phyloP scores from a whole-genome alignment of 371 early-diverging fungal genomes.

The Actinomucor elegans region DNA sequence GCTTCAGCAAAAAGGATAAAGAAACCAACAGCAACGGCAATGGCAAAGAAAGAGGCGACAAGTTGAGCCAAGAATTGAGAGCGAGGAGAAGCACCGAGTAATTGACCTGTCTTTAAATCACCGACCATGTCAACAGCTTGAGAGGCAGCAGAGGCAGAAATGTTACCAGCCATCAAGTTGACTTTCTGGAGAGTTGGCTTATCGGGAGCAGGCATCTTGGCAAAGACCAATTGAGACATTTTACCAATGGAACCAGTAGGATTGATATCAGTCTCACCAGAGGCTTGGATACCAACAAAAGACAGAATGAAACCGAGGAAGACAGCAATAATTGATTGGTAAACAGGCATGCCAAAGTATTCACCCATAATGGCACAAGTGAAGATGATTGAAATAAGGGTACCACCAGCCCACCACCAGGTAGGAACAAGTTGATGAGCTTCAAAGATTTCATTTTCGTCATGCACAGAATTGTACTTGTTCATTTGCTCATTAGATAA shows the following conservation, averaged over 20 bases:
- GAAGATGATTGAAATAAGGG: conserved; percentile 55
- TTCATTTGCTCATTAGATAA: background rate
- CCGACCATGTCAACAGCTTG: conserved; percentile 70
- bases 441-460: conserved; percentile 32
- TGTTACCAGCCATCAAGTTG: conserved; percentile 64
- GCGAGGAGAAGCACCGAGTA: conserved; percentile 60
- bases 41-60: conserved; percentile 61
- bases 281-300: conserved; percentile 69
- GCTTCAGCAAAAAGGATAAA: conserved; percentile 64
- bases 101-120: conserved; percentile 66
- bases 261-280: conserved; percentile 72
- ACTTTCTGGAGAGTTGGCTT: conserved; percentile 44
- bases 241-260: conserved; percentile 64
- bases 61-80: conserved; percentile 67
- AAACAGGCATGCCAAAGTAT: conserved; percentile 59
- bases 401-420: conserved; percentile 62
- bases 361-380: conserved; percentile 62
- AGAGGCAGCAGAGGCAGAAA: conserved; percentile 57
- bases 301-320: conserved; percentile 67
- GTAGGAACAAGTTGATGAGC: conserved; percentile 58
- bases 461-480: conserved; percentile 5
- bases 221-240: conserved; percentile 63
- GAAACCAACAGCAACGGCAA: conserved; percentile 54
- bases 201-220: conserved; percentile 49
- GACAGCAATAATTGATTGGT: conserved; percentile 58